Evolutionary conservation across 2,329 filamentous ascomycete genomes (phyloP).

Genomic region (Rhynchosporium secalis): DNA sequence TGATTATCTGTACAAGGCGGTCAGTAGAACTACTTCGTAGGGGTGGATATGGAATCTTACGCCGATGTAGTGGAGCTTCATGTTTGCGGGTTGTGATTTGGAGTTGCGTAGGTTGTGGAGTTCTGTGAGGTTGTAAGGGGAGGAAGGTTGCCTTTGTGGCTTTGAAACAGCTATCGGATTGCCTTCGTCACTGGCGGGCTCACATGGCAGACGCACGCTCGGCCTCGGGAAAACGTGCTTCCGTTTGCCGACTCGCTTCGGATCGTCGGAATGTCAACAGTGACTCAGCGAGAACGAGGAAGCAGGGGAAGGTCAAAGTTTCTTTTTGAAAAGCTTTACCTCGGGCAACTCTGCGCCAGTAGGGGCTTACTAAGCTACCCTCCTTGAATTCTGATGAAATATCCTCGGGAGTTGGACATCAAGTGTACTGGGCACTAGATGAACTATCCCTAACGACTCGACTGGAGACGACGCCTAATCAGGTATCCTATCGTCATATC

Average conservation of each 20-base stretch:
- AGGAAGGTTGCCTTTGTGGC: conserved; percentile 7
- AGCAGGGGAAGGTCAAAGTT: too few species aligned
- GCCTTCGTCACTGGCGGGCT: conserved; percentile 7
- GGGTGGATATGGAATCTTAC: conserved; percentile 48
- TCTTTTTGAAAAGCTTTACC: too few species aligned
- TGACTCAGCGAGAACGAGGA: too few species aligned
- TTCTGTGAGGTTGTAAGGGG: neutral
- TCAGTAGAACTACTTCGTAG: conserved; percentile 26
- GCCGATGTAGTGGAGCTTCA: conserved; percentile 68
- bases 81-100: conserved; percentile 8
- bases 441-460: too few species aligned
- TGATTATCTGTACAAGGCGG: conserved; percentile 64
- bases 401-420: too few species aligned
- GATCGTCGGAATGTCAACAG: neutral
- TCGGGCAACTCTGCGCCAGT: too few species aligned
- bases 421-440: too few species aligned
- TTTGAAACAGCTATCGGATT: conserved; percentile 12
- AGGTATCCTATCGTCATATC: too few species aligned
- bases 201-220: conserved; percentile 4
- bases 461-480: too few species aligned
- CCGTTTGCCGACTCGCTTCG: neutral
- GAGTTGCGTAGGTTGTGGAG: neutral
- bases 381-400: too few species aligned
- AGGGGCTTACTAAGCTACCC: too few species aligned
- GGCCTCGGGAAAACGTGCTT: neutral